Evolutionary conservation across 805 yeast species (phyloP).

Genomic region (Priceomyces haplophilus): DNA sequence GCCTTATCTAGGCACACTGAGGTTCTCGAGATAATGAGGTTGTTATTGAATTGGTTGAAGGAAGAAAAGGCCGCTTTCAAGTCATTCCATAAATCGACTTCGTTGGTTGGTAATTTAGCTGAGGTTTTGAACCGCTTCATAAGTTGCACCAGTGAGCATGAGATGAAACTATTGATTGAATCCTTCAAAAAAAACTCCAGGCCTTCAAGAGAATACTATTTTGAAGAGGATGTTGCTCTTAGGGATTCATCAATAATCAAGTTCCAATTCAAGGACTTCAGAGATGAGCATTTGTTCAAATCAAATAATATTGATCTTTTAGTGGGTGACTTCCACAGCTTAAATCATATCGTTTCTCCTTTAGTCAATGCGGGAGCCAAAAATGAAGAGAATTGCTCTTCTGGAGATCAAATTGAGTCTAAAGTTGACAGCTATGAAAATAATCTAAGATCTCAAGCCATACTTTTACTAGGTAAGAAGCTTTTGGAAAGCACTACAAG

Average conservation of each 20-base stretch:
- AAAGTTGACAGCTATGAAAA: constrained; percentile 20
- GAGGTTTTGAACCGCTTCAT: constrained; percentile 16
- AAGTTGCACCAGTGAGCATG: neutral
- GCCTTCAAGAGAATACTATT: constrained; percentile 53
- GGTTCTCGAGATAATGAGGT: constrained; percentile 34
- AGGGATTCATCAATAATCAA: constrained; percentile 59
- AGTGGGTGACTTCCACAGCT: constrained; percentile 17
- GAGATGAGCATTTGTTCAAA: constrained; percentile 48
- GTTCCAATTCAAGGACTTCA: constrained; percentile 56
- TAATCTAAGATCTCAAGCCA: constrained; percentile 24
- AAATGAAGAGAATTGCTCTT: neutral
- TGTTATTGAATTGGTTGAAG: constrained; percentile 57
- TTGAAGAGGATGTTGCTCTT: constrained; percentile 61
- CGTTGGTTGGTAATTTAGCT: constrained; percentile 10
- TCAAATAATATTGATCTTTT: constrained; percentile 20
- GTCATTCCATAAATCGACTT: constrained; percentile 9
- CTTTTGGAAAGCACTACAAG: constrained; percentile 14
- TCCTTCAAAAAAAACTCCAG: constrained; percentile 20
- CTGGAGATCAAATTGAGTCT: neutral
- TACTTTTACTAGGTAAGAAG: constrained; percentile 21
- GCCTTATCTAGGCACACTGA: constrained; percentile 5
- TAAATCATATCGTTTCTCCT: neutral
- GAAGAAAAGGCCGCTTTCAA: constrained; percentile 36
- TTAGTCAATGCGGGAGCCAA: neutral
- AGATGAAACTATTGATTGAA: neutral